phyloP scores from a whole-genome alignment of 257 asterid genomes.

The Solanum arcanum region DNA sequence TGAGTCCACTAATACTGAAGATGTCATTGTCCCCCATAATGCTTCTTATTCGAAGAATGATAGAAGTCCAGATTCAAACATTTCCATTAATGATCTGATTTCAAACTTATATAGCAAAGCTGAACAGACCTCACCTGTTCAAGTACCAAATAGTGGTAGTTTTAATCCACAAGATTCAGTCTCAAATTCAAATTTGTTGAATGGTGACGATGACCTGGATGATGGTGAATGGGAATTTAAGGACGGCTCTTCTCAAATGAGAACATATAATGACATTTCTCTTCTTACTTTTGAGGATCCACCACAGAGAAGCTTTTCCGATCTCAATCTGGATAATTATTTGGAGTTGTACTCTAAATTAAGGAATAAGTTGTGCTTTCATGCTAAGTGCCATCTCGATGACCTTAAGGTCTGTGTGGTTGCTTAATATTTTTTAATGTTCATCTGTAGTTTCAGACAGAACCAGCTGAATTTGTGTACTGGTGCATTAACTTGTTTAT shows the following conservation, averaged over 20 bases:
- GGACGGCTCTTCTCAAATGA: slow-evolving; percentile 31
- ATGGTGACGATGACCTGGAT: slow-evolving; percentile 30
- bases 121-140: slow-evolving; percentile 26
- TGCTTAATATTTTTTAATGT: background rate
- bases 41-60: slow-evolving; percentile 22
- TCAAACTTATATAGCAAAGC: slow-evolving; percentile 55
- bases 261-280: slow-evolving; percentile 12
- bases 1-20: slow-evolving; percentile 30
- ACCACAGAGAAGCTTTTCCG: slow-evolving; percentile 20
- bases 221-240: slow-evolving; percentile 45
- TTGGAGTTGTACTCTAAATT: slow-evolving; percentile 52
- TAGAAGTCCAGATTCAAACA: slow-evolving; percentile 16
- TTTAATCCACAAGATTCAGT: slow-evolving; percentile 14
- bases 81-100: slow-evolving; percentile 47
- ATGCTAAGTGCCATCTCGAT: slow-evolving; percentile 29
- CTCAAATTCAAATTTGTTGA: slow-evolving; percentile 15
- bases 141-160: slow-evolving; percentile 17
- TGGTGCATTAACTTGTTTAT: slow-evolving; percentile 1
- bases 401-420: slow-evolving; percentile 36
- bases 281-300: slow-evolving; percentile 21
- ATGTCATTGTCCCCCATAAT: slow-evolving; percentile 25
- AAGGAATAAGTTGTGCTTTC: slow-evolving; percentile 33
- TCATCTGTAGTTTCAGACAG: background rate
- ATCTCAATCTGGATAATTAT: slow-evolving; percentile 30
- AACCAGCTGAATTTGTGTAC: background rate